phyloP scores from a whole-genome alignment of 1,139 yeast species.

The Suhomyces bribrorum region DNA sequence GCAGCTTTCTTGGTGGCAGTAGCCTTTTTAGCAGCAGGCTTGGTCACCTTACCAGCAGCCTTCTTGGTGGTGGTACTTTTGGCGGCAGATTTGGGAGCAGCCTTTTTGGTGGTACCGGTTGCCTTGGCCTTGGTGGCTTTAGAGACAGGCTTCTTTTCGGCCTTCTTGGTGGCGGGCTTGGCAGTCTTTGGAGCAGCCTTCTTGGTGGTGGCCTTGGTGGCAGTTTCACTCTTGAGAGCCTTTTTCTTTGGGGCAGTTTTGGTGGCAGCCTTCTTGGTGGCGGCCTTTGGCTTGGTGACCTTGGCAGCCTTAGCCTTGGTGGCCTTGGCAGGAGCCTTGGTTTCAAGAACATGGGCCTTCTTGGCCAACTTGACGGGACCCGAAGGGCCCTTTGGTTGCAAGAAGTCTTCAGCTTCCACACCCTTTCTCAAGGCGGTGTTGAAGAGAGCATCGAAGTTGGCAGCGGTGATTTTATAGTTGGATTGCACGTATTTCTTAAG shows the following conservation, averaged over 20 bases:
- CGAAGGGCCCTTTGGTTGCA: constrained; percentile 86
- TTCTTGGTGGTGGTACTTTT: constrained; percentile 19
- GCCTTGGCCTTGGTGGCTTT: constrained; percentile 15
- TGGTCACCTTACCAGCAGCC: constrained; percentile 26
- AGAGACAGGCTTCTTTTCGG: constrained; percentile 16
- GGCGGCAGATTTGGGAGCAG: constrained; percentile 18
- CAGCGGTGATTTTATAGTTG: constrained; percentile 58
- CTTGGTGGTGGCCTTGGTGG: constrained; percentile 20
- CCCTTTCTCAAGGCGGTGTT: constrained; percentile 81
- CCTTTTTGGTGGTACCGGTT: constrained; percentile 3
- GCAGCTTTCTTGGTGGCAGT: constrained; percentile 16
- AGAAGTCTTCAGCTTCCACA: constrained; percentile 71
- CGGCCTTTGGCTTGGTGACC: constrained; percentile 21
- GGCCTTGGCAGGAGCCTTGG: constrained; percentile 14
- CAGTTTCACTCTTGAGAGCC: constrained; percentile 18
- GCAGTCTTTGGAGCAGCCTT: constrained; percentile 19
- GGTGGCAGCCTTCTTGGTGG: constrained; percentile 12
- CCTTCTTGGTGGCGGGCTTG: constrained; percentile 8
- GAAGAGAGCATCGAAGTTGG: constrained; percentile 74
- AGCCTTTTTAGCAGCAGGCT: constrained; percentile 27
- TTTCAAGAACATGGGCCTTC: constrained; percentile 22
- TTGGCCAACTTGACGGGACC: constrained; percentile 70
- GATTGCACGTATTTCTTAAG: constrained; percentile 71
- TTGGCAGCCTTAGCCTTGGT: constrained; percentile 23
- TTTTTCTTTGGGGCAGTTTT: constrained; percentile 9